Base-by-base conservation (phyloP, 2,329 filamentous ascomycete genomes). In the Fusarium tupiense region DNA sequence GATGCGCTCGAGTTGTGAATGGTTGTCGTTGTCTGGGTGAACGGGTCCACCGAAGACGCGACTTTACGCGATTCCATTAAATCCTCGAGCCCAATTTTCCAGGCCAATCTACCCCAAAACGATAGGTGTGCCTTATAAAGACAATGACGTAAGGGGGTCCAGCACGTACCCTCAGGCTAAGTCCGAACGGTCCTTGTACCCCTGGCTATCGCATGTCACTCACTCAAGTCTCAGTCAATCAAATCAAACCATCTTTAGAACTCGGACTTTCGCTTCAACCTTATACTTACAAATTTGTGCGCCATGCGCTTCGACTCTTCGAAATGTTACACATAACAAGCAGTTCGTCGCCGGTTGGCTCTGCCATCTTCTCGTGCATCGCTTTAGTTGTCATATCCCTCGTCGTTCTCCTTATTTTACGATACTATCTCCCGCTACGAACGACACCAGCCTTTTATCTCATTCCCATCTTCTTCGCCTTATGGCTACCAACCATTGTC, bases 391-490 rank as follows among this genome's bases (percentile, higher is more conserved):
- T 90, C 75, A 93, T 98, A 76, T 94, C 92, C 74, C 82, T 92
- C 71, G 85, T 93, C 69, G 94, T 96, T 68, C 89, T 99, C 49
- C 87, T 98, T 29, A 91, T 98, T 72, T 87, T 98, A 67, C 93
- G 96, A 79, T 91, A 94, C 85, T 99, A 95, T 84, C 90, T 99
- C 16, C 96, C 96, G 6, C 88, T 99, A 40, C 94, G 96, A 76
- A 91, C 92, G 12, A 98, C 96, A 2, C 96, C 96, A 2, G 94
- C 92, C 68, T 98, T 97, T 83, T 91, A 98, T 58, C 88, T 95
- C 58, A 89, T 98, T 4, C 96, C 96, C 41, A 94, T 99, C 71
- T 99, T 99, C 85, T 93, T 99, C 76, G 94, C 96, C n/a, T 89
- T 99, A 76, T 95, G 94, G 80, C 90, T 99, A 11, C 97, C 96